Evolutionary conservation across 225 moss, liverwort and hornwort species (phyloP), one percentile per base, ranked within the genome.

Genomic region (Bryoerythrophyllum caledonicum): DNA sequence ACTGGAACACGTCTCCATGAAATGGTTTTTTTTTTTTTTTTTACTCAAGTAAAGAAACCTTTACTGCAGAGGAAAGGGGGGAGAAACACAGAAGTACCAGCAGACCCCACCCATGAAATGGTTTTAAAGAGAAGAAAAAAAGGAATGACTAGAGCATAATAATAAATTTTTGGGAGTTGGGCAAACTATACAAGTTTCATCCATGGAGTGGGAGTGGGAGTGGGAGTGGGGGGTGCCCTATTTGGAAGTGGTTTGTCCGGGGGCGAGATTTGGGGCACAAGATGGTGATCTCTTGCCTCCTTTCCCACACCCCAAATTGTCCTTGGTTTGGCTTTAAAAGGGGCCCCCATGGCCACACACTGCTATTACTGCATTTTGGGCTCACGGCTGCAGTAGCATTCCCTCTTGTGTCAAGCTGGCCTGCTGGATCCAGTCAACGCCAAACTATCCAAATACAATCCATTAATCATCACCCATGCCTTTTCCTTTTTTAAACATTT

Each of bases 191-290:
- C 4, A 30, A 30, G 30, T 68, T 68, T 1, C 20, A n/a, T 52
- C 19, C 20, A 32, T 17, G 7, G 26, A 6, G n/a, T n/a, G n/a
- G n/a, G n/a, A n/a, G n/a, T n/a, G n/a, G n/a, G n/a, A n/a, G n/a
- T n/a, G n/a, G n/a, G 26, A 44, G 41, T 28, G 59, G 71, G 28
- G 44, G 26, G 10, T 28, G 71, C 27, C 28, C 43, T 44, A 14
- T 28, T 20, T 44, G 25, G 28, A 43, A 11, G 58, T 34, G 3
- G 30, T 5, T 26, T 61, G 20, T 65, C 20, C 43, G 8, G 14
- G 6, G 15, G 56, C 65, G 65, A 54, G 27, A 74, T 74, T 74
- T n/a, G 21, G 28, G 75, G 66, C 66, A 30, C 28, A 23, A 57
- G n/a, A 38, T 55, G 10, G 65, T 65, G 64, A 74, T 56, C 54